These are phyloP conservation scores for Chaetomium globosum DNA, from an alignment of 2,329 filamentous ascomycete species.

Conservation along the genomic window DNA sequence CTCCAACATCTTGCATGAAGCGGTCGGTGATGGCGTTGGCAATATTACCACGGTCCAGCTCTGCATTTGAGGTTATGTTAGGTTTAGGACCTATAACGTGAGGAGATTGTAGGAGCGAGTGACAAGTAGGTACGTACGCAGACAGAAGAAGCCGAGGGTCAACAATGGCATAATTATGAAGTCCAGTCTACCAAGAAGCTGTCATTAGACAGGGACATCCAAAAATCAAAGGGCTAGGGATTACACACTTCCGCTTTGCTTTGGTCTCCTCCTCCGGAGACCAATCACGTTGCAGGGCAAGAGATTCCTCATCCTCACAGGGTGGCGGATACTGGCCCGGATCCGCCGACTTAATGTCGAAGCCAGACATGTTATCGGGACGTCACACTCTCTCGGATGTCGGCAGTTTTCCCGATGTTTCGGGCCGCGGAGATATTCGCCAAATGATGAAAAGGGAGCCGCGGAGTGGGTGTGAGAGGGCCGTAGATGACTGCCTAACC, in stretches of 20 bases:
- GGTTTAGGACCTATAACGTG: not conserved
- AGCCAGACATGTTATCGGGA: not conserved
- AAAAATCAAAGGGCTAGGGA: not conserved
- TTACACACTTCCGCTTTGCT: constrained; percentile 46
- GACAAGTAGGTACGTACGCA: constrained; percentile 40
- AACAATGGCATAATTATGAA: constrained; percentile 49
- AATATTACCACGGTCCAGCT: constrained; percentile 48
- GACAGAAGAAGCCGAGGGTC: constrained; percentile 48
- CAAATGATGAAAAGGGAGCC: not conserved
- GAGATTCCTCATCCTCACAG: constrained; percentile 40
- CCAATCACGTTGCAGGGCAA: constrained; percentile 42
- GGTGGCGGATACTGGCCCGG: constrained; percentile 22
- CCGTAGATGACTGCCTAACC: not conserved
- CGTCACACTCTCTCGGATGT: not conserved
- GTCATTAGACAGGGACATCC: not conserved
- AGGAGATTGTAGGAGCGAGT: too few species aligned
- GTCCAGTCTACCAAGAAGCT: constrained; percentile 40
- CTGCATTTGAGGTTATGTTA: not conserved
- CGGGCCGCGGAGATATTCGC: not conserved
- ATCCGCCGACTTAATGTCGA: constrained; percentile 8
- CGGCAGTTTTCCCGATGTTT: not conserved
- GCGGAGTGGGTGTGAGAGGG: not conserved
- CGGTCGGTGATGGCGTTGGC: constrained; percentile 56
- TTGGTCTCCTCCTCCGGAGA: constrained; percentile 43
- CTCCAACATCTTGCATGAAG: constrained; percentile 51